phyloP scores from a whole-genome alignment of 2,329 filamentous ascomycete genomes.

The Ophiostoma himal-ulmi region DNA sequence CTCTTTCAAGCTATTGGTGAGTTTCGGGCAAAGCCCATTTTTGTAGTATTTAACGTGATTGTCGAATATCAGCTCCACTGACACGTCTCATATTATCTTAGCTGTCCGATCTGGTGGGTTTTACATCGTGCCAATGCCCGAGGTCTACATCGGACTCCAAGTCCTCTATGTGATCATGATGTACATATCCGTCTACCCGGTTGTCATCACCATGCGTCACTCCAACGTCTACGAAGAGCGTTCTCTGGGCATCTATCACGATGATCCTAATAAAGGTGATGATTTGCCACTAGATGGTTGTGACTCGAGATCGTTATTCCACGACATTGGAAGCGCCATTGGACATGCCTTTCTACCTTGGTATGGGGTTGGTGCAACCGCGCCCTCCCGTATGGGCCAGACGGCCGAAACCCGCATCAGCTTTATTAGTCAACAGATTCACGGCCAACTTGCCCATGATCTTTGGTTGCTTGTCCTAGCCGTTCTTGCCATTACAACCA shows the following conservation, averaged over 20 bases:
- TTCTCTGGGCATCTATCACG: slow-evolving; percentile 54
- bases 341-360: slow-evolving; percentile 37
- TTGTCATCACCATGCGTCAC: slow-evolving; percentile 59
- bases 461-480: slow-evolving; percentile 59
- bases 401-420: slow-evolving; percentile 39
- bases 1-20: slow-evolving; percentile 57
- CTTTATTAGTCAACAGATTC: slow-evolving; percentile 51
- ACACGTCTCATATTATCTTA: neutral
- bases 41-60: neutral
- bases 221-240: slow-evolving; percentile 69
- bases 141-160: slow-evolving; percentile 52
- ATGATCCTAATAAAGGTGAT: slow-evolving; percentile 27
- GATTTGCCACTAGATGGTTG: neutral
- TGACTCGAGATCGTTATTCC: neutral
- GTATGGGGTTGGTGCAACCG: slow-evolving; percentile 40
- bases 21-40: neutral
- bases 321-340: slow-evolving; percentile 29
- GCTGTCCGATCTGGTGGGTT: slow-evolving; percentile 62
- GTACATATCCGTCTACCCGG: slow-evolving; percentile 60
- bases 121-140: slow-evolving; percentile 56
- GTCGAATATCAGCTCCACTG: neutral
- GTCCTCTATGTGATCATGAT: slow-evolving; percentile 59
- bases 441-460: slow-evolving; percentile 57
- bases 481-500: slow-evolving; percentile 53
- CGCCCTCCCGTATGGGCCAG: slow-evolving; percentile 24